A percentile compares a stretch with the other conserved stretches of the same genome.
Evolutionary conservation across 1,284 basidiomycete species (phyloP).

Genomic region (Sanguinoderma infundibulare): DNA sequence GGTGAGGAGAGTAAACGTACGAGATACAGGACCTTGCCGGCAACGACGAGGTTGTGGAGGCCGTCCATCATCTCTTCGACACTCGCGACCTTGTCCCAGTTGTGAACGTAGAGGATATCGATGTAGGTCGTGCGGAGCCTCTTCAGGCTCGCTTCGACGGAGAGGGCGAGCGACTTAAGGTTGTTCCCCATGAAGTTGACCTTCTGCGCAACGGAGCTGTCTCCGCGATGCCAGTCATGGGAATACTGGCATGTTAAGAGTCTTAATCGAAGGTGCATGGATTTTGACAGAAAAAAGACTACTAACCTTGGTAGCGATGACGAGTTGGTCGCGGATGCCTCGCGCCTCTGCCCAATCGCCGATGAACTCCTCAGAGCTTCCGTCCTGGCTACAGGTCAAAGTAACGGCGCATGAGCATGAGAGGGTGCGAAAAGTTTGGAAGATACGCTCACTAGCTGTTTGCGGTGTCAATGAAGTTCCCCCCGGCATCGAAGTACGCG

Average conservation of each 20-base stretch:
- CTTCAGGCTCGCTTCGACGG: constrained; percentile 49
- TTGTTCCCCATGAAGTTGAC: constrained; percentile 51
- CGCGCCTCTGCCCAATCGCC: constrained; percentile 49
- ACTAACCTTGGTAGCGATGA: constrained; percentile 48
- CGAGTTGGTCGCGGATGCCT: constrained; percentile 45
- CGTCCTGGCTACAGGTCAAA: constrained; percentile 29
- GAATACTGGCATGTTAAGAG: constrained; percentile 34
- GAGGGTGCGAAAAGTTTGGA: too few relatives aligned
- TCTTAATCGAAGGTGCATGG: neutral
- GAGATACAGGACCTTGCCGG: constrained; percentile 44
- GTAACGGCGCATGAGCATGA: neutral
- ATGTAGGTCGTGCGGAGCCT: constrained; percentile 61
- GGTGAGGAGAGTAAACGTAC: constrained; percentile 22
- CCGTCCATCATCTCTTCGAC: constrained; percentile 59
- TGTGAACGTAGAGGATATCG: constrained; percentile 44
- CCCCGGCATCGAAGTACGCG: constrained; percentile 35
- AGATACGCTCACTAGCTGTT: constrained; percentile 29
- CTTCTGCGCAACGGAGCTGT: constrained; percentile 36
- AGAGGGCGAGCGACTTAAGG: constrained; percentile 46
- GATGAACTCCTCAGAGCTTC: constrained; percentile 38
- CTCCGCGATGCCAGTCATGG: constrained; percentile 34
- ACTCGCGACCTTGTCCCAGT: constrained; percentile 55
- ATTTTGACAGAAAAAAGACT: too few relatives aligned
- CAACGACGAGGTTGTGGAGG: constrained; percentile 39
- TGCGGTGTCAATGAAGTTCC: constrained; percentile 40